These are phyloP conservation scores for Wallacemonas collosoma DNA, from an alignment of 208 protist species.

Conservation along the genomic window DNA sequence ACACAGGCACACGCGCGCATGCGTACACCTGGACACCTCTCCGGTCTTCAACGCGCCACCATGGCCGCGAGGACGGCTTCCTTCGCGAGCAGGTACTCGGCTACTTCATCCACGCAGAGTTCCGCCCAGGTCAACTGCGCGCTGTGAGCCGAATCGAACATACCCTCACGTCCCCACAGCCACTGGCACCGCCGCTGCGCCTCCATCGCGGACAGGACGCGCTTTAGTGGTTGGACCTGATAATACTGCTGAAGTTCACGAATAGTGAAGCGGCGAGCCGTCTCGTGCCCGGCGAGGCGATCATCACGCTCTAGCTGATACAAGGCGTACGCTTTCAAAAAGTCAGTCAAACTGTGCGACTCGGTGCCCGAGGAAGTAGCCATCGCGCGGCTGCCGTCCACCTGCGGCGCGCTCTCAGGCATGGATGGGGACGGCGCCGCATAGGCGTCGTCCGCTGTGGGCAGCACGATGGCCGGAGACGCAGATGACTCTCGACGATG, in stretches of 20 bases:
- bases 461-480: conserved; percentile 7
- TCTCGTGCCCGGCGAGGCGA: background rate
- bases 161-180: conserved; percentile 1
- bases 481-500: conserved; percentile 2
- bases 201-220: conserved; percentile 26
- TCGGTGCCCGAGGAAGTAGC: background rate
- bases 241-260: conserved; percentile 33
- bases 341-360: conserved; percentile 28
- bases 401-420: too few relatives aligned
- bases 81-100: conserved; percentile 22
- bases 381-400: background rate
- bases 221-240: conserved; percentile 25
- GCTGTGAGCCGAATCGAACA: background rate
- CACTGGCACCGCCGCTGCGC: conserved; percentile 24
- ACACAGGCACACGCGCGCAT: background rate
- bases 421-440: too few relatives aligned
- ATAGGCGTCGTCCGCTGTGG: background rate
- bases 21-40: background rate
- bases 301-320: conserved; percentile 6
- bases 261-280: conserved; percentile 2
- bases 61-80: background rate
- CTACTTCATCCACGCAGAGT: conserved; percentile 39
- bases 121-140: conserved; percentile 24
- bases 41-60: background rate
- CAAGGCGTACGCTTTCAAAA: conserved; percentile 47